Evolutionary conservation across 2,329 filamentous ascomycete species (phyloP).

Genomic region (Neofusicoccum kwambonambiense): DNA sequence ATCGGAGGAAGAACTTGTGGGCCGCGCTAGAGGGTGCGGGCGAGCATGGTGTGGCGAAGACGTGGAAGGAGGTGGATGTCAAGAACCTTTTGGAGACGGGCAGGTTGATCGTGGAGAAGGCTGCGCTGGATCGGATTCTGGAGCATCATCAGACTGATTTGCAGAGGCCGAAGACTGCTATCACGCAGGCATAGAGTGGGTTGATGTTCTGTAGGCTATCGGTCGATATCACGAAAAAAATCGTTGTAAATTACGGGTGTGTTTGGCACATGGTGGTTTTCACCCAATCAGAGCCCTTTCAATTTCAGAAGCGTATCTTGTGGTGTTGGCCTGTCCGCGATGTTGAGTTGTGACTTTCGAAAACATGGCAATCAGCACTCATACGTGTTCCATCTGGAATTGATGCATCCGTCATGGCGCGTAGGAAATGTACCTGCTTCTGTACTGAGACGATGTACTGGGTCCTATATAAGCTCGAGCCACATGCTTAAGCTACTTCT

Average conservation of each 20-base stretch:
- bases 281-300: neutral
- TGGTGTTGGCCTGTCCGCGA: too few species aligned
- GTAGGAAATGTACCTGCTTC: too few species aligned
- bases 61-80: conserved; percentile 81
- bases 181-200: conserved; percentile 43
- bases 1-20: conserved; percentile 28
- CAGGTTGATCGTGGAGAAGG: conserved; percentile 81
- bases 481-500: too few species aligned
- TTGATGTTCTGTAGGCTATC: conserved; percentile 40
- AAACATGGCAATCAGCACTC: too few species aligned
- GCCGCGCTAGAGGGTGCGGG: conserved; percentile 60
- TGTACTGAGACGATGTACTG: too few species aligned
- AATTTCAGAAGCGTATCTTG: too few species aligned
- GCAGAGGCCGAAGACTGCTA: conserved; percentile 8
- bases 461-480: too few species aligned
- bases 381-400: too few species aligned
- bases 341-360: too few species aligned
- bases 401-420: too few species aligned
- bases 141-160: conserved; percentile 57
- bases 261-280: neutral
- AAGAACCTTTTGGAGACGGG: conserved; percentile 88
- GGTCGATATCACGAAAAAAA: neutral
- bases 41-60: conserved; percentile 61
- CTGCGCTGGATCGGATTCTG: conserved; percentile 74
- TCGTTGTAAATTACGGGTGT: conserved; percentile 19